Evolutionary conservation across 495 filamentous ascomycete species (phyloP), one percentile per base, ranked within the genome.

Genomic region (Haplographium delicatum): DNA sequence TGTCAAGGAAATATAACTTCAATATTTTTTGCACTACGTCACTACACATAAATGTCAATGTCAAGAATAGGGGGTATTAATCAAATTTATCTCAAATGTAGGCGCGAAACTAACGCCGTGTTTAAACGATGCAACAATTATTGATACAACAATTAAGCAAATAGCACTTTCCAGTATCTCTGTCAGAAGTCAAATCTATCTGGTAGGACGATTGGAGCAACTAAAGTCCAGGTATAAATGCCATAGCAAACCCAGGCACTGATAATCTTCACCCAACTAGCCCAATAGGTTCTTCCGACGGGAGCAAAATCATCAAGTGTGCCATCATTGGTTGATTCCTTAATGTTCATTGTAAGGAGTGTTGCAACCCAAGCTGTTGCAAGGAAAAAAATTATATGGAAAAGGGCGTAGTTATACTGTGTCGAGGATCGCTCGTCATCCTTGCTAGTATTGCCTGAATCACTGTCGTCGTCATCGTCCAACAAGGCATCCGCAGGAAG

Each of bases 261-360:
- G 42, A 96, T 81, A 65, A 98, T 97, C 82, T 97, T 98, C 57
- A 96, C 89, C 93, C 93, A 98, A 69, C 88, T 95, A 18, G 93
- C 93, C 83, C 91, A 95, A 72, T 96, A 93, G 16, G 91, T 96
- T 41, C 93, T 74, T 24, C 93, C 93, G 15, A 98, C 91, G 0
- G 93, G 85, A 4, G 86, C 85, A 66, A 98, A 96, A 59, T 90
- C 82, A 16, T 73, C 73, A 5, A 38, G 15, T 16, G 6, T 16
- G 15, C 71, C 67, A 19, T 76, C 72, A 22, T 68, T 64, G 47
- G 74, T 70, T n/a, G 59, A 44, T 3, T 81, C 74, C 16, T 89
- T 78, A 61, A 91, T 74, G 51, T 85, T 86, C 71, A 89, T 89
- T 11, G 91, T 95, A 51, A 98, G 69, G 38, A 98, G 71, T 2